Evolutionary conservation across 345 rosid genomes (phyloP).

Genomic region (Camelina laxa): DNA sequence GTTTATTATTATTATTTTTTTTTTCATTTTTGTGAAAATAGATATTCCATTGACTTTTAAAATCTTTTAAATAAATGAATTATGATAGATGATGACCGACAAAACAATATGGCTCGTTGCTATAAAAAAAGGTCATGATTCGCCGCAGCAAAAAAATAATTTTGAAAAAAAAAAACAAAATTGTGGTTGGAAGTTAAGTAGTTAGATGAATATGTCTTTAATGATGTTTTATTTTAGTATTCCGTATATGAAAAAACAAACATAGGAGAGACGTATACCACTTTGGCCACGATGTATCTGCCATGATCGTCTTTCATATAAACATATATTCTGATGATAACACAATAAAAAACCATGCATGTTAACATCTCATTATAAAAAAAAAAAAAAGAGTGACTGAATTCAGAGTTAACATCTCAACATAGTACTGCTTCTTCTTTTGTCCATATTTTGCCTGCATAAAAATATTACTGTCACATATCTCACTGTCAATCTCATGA

Average conservation of each 20-base stretch:
- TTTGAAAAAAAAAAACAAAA: background rate
- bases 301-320: background rate
- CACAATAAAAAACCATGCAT: background rate
- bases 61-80: background rate
- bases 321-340: background rate
- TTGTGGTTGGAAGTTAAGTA: slow-evolving; percentile 40
- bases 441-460: slow-evolving; percentile 9
- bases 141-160: background rate
- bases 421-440: background rate
- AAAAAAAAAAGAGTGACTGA: background rate
- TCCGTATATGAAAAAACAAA: slow-evolving; percentile 8
- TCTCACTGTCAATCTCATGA: slow-evolving; percentile 14
- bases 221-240: slow-evolving; percentile 8
- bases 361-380: background rate
- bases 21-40: too few relatives aligned
- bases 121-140: slow-evolving; percentile 5
- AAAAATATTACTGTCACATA: background rate
- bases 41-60: background rate
- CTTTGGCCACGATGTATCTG: slow-evolving; percentile 20
- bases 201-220: slow-evolving; percentile 21
- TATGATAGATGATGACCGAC: slow-evolving; percentile 26
- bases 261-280: slow-evolving; percentile 18
- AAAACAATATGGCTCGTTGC: slow-evolving; percentile 9
- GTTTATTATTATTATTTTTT: too few relatives aligned
- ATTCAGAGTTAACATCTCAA: background rate